Base-by-base conservation (phyloP, 345 rosid species). In the Populus simonii region DNA sequence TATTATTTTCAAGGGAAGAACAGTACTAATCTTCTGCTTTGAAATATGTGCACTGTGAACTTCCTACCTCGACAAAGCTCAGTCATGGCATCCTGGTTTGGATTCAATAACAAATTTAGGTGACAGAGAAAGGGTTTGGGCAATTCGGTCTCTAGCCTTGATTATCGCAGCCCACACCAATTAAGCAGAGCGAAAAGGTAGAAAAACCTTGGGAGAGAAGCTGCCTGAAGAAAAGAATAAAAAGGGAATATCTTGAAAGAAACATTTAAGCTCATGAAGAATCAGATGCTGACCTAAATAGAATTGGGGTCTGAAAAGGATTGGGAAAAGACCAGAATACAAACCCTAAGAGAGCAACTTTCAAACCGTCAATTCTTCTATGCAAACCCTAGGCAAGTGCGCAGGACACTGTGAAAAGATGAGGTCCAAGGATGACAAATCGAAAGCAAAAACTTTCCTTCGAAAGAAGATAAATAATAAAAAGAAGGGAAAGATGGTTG, bases 231-330 rank as follows among this genome's bases (percentile, higher is more conserved):
- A 74, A 43, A 57, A 10, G 17, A 41, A 33, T 33, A 33, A 81
- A 83, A 61, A 13, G 33, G 55, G 86, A 72, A 79, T 75, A 67
- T 66, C 55, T 73, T 72, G 83, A 75, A 66, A 74, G 79, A 70
- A 75, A 75, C 79, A 49, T 23, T 29, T 72, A 22, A 36, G 22
- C 59, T 65, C 53, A 31, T 22, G 73, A 43, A 59, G 89, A 84
- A 82, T 82, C 87, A 2, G 85, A 84, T 78, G 45, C 87, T 66
- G 59, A 3, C 57, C 43, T 17, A 20, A 25, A 33, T 25, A 1
- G 39, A 18, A 17, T 33, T 33, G 69, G 75, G 75, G 11, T 51
- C 18, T 22, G 53, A 29, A 15, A 41, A 61, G 39, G 45, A 49
- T 22, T 35, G 16, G 63, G 1, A 41, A 70, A 38, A 15, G 33